These are phyloP conservation scores for Suillus spraguei DNA, from an alignment of 768 basidiomycete genomes.

Conservation along the genomic window DNA sequence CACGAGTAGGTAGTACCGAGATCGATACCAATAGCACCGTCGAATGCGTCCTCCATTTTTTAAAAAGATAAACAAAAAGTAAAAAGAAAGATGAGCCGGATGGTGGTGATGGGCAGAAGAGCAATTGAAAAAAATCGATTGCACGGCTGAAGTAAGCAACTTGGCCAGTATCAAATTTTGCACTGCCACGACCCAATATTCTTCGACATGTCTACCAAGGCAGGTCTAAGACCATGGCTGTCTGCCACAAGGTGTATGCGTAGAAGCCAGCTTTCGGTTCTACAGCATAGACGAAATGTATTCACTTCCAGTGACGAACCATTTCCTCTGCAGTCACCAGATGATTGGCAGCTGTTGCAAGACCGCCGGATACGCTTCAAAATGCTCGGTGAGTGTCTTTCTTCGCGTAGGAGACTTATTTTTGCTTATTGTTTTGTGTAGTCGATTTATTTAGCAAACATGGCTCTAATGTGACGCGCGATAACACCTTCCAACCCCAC, in stretches of 20 bases:
- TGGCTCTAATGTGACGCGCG: conserved; percentile 75
- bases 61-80: conserved; percentile 31
- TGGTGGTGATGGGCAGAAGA: conserved; percentile 35
- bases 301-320: conserved; percentile 11
- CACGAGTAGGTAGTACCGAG: conserved; percentile 97
- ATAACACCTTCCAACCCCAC: conserved; percentile 73
- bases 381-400: conserved; percentile 50
- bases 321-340: conserved; percentile 44
- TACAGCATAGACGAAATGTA: not conserved
- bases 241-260: conserved; percentile 26
- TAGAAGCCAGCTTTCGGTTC: conserved; percentile 7
- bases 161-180: conserved; percentile 24
- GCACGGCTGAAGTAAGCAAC: conserved; percentile 56
- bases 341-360: conserved; percentile 71
- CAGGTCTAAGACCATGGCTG: conserved; percentile 24
- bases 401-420: conserved; percentile 12
- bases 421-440: conserved; percentile 31
- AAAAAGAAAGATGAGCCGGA: conserved; percentile 35
- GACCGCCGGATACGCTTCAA: conserved; percentile 55
- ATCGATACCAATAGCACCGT: conserved; percentile 97
- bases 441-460: conserved; percentile 65
- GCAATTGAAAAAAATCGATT: conserved; percentile 44
- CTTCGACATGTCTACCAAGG: conserved; percentile 29
- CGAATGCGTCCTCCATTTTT: conserved; percentile 91
- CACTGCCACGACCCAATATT: conserved; percentile 27